A percentile compares a stretch with the other conserved stretches of the same genome.
These are phyloP conservation scores for Rhizophagus clarus DNA, from an alignment of 192 early-diverging fungal species.

Conservation along the genomic window DNA sequence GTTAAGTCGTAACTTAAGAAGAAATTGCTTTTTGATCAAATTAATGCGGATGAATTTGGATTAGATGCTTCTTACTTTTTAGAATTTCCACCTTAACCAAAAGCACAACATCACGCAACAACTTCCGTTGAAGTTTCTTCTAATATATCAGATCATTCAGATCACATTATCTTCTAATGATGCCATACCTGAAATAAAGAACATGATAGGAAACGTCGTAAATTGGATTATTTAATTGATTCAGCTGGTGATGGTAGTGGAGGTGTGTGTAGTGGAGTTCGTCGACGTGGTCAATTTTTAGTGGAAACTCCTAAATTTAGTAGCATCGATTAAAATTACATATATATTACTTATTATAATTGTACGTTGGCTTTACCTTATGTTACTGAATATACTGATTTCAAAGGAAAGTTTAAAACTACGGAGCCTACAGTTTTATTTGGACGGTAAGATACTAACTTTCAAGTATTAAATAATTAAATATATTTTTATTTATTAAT, in stretches of 20 bases:
- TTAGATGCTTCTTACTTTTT: slow-evolving; percentile 30
- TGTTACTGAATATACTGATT: slow-evolving; percentile 81
- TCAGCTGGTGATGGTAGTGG: not conserved
- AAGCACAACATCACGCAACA: not conserved
- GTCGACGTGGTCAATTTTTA: too few species aligned
- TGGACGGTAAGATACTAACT: slow-evolving; percentile 51
- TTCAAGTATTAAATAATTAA: not conserved
- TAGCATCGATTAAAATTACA: slow-evolving; percentile 65
- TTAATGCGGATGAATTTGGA: slow-evolving; percentile 45
- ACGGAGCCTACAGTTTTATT: slow-evolving; percentile 82
- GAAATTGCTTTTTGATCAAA: too few species aligned
- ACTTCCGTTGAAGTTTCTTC: slow-evolving; percentile 11
- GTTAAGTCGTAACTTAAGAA: slow-evolving; percentile 5
- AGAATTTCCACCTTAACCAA: not conserved
- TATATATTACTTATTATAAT: slow-evolving; percentile 74
- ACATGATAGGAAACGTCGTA: slow-evolving; percentile 16
- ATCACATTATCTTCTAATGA: too few species aligned
- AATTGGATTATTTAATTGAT: not conserved
- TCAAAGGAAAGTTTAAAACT: slow-evolving; percentile 74
- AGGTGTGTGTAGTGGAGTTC: too few species aligned
- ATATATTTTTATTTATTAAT: not conserved
- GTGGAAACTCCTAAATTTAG: slow-evolving; percentile 51
- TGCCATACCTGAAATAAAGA: not conserved
- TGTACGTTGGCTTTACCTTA: slow-evolving; percentile 78
- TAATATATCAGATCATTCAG: not conserved